Base-by-base conservation (phyloP, 768 basidiomycete species). In the Leccinum uliginosum region DNA sequence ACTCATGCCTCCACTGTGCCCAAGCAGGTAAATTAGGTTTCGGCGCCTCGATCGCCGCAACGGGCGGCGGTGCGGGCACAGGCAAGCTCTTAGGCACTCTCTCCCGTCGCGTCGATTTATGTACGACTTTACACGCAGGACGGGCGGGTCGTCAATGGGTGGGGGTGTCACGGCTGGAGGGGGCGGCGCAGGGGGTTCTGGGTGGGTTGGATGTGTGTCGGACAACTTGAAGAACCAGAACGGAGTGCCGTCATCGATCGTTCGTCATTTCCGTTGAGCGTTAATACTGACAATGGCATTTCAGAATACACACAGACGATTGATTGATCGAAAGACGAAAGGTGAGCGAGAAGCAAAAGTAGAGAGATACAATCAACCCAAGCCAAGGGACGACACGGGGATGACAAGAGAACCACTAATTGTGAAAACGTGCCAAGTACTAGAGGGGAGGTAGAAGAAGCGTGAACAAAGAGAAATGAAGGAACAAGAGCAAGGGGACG, bases 1-100 rank as follows among this genome's bases (percentile, higher is more conserved):
- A 60, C 60, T 30, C 67, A 92, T 90, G 90, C 76, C 84, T 79
- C 90, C 89, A 92, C 63, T 91, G 88, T 1, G 89, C 83, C 90
- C 90, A 92, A 1, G 90, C 82, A n/a, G 89, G 88, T 26, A 83
- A 21, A 34, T 80, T 78, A 0, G 80, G 78, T 63, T 81, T 80
- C 0, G 81, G 75, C 11, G 76, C 71, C 26, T 75, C 76, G 26
- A 76, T 73, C 0, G 78, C 78, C 11, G 77, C 72, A 8, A 69
- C 58, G 0, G 71, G 63, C 2, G 64, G 51, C 6, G 77, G 77
- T 0, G 50, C 46, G 0, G 66, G 66, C 65, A 76, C 17, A 74
- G 76, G 12, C 75, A 71, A 77, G 19, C 72, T 65, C 63, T 78
- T 80, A 30, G 73, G 72, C 29, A 72, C 77, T 44, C 76, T 78